phyloP scores from a whole-genome alignment of 495 filamentous ascomycete species.

The Penicillium chermesinum region DNA sequence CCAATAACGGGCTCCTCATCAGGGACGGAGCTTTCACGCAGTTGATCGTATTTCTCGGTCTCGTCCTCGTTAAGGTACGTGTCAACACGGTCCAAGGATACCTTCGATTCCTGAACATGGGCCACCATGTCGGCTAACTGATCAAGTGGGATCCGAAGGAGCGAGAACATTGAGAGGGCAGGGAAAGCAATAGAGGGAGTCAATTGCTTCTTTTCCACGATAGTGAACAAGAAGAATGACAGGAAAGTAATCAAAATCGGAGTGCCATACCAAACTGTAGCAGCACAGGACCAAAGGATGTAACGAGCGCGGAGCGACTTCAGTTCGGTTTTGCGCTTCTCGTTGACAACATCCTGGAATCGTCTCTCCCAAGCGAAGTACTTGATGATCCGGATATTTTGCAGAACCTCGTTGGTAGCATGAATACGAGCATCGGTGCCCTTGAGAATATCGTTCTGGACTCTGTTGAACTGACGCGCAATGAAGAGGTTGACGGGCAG shows the following conservation, averaged over 20 bases:
- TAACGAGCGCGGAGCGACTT: constrained; percentile 74
- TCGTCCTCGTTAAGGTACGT: constrained; percentile 93
- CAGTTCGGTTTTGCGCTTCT: constrained; percentile 78
- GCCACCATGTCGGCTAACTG: constrained; percentile 99
- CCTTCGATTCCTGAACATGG: constrained; percentile 95
- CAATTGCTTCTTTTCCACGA: constrained; percentile 82
- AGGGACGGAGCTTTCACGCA: constrained; percentile 58
- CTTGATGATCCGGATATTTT: constrained; percentile 99
- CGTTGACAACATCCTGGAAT: constrained; percentile 79
- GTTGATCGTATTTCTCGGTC: constrained; percentile 91
- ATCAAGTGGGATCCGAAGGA: constrained; percentile 92
- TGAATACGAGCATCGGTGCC: constrained; percentile 96
- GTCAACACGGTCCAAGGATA: constrained; percentile 94
- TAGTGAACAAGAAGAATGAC: constrained; percentile 88
- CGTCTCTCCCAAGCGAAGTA: constrained; percentile 98
- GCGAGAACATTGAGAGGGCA: constrained; percentile 88
- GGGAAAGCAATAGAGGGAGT: constrained; percentile 95
- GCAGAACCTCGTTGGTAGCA: constrained; percentile 92
- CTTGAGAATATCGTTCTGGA: constrained; percentile 86
- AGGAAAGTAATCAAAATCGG: constrained; percentile 94
- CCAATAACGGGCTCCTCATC: constrained; percentile 65
- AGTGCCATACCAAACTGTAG: constrained; percentile 93
- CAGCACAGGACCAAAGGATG: constrained; percentile 84
- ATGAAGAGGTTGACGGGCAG: constrained; percentile 86
- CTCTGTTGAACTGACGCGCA: constrained; percentile 72